Percentiles rank a stretch among this genome's conserved stretches.
Conservation (phyloP, 2,329 filamentous ascomycete species). For the Lomentospora prolificans region DNA sequence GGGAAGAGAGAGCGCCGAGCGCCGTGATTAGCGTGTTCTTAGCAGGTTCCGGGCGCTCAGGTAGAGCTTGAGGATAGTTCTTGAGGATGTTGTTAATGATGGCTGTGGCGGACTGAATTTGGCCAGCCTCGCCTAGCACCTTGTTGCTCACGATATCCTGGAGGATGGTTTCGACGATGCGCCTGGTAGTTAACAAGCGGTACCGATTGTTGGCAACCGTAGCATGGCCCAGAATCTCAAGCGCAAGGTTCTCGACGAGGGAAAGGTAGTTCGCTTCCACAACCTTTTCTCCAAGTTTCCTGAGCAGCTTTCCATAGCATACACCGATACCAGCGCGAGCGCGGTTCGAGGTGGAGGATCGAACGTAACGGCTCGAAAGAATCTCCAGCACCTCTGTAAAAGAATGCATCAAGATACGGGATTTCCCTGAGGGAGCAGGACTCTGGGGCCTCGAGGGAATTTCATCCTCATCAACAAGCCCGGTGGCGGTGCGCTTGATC, state of each 20-base stretch:
- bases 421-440: constrained; percentile 58
- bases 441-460: constrained; percentile 58
- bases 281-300: constrained; percentile 68
- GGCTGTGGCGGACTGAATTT: constrained; percentile 69
- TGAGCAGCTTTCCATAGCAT: constrained; percentile 76
- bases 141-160: constrained; percentile 73
- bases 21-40: constrained; percentile 77
- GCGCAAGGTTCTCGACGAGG: constrained; percentile 71
- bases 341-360: constrained; percentile 67
- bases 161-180: constrained; percentile 73
- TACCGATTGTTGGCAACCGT: constrained; percentile 79
- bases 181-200: constrained; percentile 72
- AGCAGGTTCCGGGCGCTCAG: constrained; percentile 77
- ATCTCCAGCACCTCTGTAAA: constrained; percentile 70
- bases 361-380: constrained; percentile 71
- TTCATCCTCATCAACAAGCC: constrained; percentile 65
- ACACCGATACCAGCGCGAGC: constrained; percentile 74
- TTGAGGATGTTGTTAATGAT: constrained; percentile 84
- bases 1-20: constrained; percentile 66
- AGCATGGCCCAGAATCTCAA: constrained; percentile 67
- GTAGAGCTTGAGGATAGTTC: constrained; percentile 83
- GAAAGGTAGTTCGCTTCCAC: constrained; percentile 74
- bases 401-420: constrained; percentile 62
- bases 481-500: constrained; percentile 48
- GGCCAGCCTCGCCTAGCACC: constrained; percentile 82